Conservation (phyloP, 2,329 filamentous ascomycete species). For the Fusarium coffeatum region DNA sequence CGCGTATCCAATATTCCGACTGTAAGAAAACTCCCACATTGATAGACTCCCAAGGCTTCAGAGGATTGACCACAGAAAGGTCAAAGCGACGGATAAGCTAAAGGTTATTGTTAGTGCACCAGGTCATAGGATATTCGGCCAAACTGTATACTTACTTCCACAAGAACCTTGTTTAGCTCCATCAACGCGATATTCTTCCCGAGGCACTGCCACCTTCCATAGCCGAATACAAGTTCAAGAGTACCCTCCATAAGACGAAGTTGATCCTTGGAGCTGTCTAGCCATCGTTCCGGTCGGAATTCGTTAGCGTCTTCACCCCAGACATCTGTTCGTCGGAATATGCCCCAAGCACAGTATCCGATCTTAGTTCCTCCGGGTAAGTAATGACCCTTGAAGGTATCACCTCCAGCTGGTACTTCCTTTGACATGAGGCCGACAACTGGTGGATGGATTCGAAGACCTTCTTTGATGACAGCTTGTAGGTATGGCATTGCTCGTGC, state of each 20-base stretch:
- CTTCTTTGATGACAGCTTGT: slow-evolving; percentile 63
- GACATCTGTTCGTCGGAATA: slow-evolving; percentile 50
- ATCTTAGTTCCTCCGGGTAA: slow-evolving; percentile 51
- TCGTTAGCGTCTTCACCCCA: slow-evolving; percentile 52
- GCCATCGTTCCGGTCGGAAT: slow-evolving; percentile 53
- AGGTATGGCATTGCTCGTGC: slow-evolving; percentile 56
- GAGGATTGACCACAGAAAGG: slow-evolving; percentile 47
- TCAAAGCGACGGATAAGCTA: slow-evolving; percentile 51
- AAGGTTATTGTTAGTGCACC: background rate
- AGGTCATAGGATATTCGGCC: accelerated
- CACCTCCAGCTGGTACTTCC: slow-evolving; percentile 48
- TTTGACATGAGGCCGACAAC: slow-evolving; percentile 54
- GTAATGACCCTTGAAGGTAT: slow-evolving; percentile 48
- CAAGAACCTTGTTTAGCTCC: slow-evolving; percentile 55
- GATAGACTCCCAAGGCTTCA: slow-evolving; percentile 48
- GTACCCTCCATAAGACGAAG: slow-evolving; percentile 52
- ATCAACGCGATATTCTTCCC: slow-evolving; percentile 54
- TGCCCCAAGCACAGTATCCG: slow-evolving; percentile 51
- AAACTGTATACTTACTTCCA: slow-evolving; percentile 52
- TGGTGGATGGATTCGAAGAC: slow-evolving; percentile 54
- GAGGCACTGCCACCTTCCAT: slow-evolving; percentile 55
- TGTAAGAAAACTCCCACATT: slow-evolving; percentile 49
- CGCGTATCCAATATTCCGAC: slow-evolving; percentile 35
- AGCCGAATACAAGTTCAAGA: slow-evolving; percentile 55
- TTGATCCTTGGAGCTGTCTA: slow-evolving; percentile 51